A percentile compares a stretch with the other conserved stretches of the same genome.
Evolutionary conservation across 2,329 filamentous ascomycete genomes (phyloP).

Genomic region (Arthrobotrys pseudoclavata): DNA sequence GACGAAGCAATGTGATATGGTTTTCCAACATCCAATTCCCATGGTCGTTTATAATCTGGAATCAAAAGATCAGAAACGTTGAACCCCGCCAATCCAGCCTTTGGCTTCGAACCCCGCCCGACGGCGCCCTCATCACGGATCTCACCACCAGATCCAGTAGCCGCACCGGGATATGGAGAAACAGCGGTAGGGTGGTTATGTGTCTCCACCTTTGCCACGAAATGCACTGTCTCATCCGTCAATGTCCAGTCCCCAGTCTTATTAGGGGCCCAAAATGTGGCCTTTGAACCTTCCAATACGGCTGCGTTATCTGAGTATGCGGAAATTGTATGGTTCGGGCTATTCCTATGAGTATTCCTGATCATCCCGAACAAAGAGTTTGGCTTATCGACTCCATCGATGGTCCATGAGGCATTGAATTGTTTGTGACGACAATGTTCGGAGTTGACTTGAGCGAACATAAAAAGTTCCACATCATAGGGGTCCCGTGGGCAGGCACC

Average conservation of each 20-base stretch:
- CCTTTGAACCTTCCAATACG: conserved; percentile 81
- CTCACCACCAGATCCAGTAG: conserved; percentile 94
- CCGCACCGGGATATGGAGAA: conserved; percentile 90
- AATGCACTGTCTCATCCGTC: conserved; percentile 86
- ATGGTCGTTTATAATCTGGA: conserved; percentile 83
- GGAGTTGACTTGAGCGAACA: conserved; percentile 99
- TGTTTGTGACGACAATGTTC: conserved; percentile 90
- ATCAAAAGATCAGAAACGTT: conserved; percentile 95
- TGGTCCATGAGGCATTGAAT: conserved; percentile 97
- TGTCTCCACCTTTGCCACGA: conserved; percentile 94
- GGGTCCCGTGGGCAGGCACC: conserved; percentile 74
- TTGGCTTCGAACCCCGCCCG: conserved; percentile 90
- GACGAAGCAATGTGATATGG: conserved; percentile 93
- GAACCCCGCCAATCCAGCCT: conserved; percentile 91
- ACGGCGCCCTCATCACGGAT: conserved; percentile 96
- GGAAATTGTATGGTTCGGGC: conserved; percentile 85
- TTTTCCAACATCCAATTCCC: conserved; percentile 91
- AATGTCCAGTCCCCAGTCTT: conserved; percentile 88
- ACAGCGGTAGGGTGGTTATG: conserved; percentile 98
- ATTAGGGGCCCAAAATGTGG: conserved; percentile 87
- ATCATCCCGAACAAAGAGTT: conserved; percentile 96
- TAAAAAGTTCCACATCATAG: conserved; percentile 95
- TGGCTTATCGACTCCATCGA: conserved; percentile 84
- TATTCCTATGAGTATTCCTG: conserved; percentile 86
- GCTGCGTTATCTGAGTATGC: conserved; percentile 98